A percentile compares a stretch with the other conserved stretches of the same genome.
Conservation (phyloP, 768 basidiomycete genomes). For the Kwoniella sp. region DNA sequence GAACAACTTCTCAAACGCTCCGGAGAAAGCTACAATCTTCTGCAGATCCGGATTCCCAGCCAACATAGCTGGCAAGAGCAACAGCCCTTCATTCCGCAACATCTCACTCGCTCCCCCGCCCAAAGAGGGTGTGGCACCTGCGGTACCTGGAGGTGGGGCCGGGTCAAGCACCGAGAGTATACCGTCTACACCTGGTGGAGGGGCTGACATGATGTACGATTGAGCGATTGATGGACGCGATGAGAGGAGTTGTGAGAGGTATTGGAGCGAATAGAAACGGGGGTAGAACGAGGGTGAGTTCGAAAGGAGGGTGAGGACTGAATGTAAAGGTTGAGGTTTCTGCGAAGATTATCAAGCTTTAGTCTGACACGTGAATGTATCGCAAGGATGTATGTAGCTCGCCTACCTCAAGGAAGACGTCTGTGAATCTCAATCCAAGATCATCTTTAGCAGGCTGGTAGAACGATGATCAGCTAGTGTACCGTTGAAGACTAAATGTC, state of each 20-base stretch:
- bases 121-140: slow-evolving; percentile 17
- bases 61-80: slow-evolving; percentile 76
- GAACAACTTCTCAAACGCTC: slow-evolving; percentile 94
- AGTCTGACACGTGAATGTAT: not conserved
- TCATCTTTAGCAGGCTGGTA: slow-evolving; percentile 61
- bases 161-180: slow-evolving; percentile 57
- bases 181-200: slow-evolving; percentile 63
- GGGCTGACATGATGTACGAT: slow-evolving; percentile 83
- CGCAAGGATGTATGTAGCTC: not conserved
- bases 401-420: slow-evolving; percentile 66
- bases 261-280: slow-evolving; percentile 79
- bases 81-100: slow-evolving; percentile 67
- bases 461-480: slow-evolving; percentile 12
- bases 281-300: slow-evolving; percentile 76
- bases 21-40: slow-evolving; percentile 94
- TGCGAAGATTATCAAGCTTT: slow-evolving; percentile 32
- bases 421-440: slow-evolving; percentile 80
- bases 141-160: slow-evolving; percentile 18
- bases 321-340: slow-evolving; percentile 68
- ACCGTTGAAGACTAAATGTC: not conserved
- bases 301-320: slow-evolving; percentile 72
- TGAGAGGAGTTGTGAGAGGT: slow-evolving; percentile 74
- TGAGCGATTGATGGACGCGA: slow-evolving; percentile 82
- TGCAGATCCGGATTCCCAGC: slow-evolving; percentile 90
- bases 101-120: slow-evolving; percentile 53